These are phyloP conservation scores for Claviceps maximensis DNA, from an alignment of 2,329 filamentous ascomycete species.

Conservation along the genomic window DNA sequence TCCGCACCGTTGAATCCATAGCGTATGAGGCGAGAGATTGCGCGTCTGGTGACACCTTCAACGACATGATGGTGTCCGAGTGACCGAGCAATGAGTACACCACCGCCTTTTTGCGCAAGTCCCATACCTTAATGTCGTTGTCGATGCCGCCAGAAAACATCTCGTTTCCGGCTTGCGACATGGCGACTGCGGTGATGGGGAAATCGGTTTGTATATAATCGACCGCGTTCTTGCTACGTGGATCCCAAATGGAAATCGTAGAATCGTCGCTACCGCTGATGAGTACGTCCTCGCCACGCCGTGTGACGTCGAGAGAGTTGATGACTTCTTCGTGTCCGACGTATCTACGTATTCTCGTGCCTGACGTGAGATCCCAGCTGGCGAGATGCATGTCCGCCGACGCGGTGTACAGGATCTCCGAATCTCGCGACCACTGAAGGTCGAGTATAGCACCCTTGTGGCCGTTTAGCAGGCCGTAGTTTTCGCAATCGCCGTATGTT, in stretches of 20 bases:
- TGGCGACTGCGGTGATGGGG: slow-evolving; percentile 77
- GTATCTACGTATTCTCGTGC: slow-evolving; percentile 83
- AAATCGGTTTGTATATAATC: slow-evolving; percentile 86
- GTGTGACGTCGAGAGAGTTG: slow-evolving; percentile 80
- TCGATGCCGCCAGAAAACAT: slow-evolving; percentile 91
- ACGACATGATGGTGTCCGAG: slow-evolving; percentile 79
- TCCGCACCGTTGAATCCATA: slow-evolving; percentile 86
- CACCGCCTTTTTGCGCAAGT: slow-evolving; percentile 79
- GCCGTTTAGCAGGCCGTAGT: slow-evolving; percentile 78
- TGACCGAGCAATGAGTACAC: slow-evolving; percentile 84
- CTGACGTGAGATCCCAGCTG: slow-evolving; percentile 89
- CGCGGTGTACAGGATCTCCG: slow-evolving; percentile 76
- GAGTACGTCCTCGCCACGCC: slow-evolving; percentile 78
- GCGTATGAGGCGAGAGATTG: slow-evolving; percentile 83
- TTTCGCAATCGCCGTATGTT: slow-evolving; percentile 84
- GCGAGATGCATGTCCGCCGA: slow-evolving; percentile 88
- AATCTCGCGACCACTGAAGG: slow-evolving; percentile 93
- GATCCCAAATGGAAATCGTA: slow-evolving; percentile 91
- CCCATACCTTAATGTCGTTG: slow-evolving; percentile 96
- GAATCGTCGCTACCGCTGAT: slow-evolving; percentile 91
- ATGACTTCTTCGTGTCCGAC: slow-evolving; percentile 92
- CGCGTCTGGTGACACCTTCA: slow-evolving; percentile 84
- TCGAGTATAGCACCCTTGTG: slow-evolving; percentile 88
- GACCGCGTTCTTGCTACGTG: slow-evolving; percentile 73
- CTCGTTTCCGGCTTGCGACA: slow-evolving; percentile 92